phyloP scores from a whole-genome alignment of 331 rosid genomes.

The Cydonia oblonga region DNA sequence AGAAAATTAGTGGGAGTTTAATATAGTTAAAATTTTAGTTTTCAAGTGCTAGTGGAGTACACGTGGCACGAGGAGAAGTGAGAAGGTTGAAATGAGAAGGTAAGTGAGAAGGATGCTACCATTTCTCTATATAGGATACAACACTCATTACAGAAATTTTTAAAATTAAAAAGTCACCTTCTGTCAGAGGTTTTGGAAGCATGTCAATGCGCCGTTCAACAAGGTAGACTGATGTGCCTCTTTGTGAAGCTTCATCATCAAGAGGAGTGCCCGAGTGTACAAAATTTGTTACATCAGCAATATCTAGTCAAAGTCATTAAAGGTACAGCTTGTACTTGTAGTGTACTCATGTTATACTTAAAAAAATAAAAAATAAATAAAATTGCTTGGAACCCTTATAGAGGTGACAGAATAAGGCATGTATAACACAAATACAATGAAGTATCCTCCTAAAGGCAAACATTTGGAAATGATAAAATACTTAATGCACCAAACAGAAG shows the following conservation, averaged over 20 bases:
- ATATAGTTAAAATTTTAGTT: too few relatives aligned
- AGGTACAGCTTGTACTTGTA: constrained; percentile 22
- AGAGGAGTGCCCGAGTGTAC: constrained; percentile 74
- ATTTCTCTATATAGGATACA: not conserved
- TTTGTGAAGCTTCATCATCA: constrained; percentile 86
- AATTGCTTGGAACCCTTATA: not conserved
- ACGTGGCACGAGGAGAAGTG: too few relatives aligned
- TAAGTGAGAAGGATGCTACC: too few relatives aligned
- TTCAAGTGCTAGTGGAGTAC: too few relatives aligned
- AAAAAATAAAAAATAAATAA: too few relatives aligned
- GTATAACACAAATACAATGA: not conserved
- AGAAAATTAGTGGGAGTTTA: too few relatives aligned
- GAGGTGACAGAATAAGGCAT: not conserved
- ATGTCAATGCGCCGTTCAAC: constrained; percentile 95
- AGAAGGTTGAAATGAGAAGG: too few relatives aligned
- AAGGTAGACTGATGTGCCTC: constrained; percentile 97
- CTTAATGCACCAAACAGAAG: not conserved
- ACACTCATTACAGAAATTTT: not conserved
- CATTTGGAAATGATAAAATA: not conserved
- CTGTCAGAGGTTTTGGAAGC: constrained; percentile 98
- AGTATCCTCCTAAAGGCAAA: not conserved
- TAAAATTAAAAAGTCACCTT: constrained; percentile 43
- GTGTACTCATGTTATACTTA: not conserved
- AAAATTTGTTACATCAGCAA: constrained; percentile 96
- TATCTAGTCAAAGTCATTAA: constrained; percentile 57